Conservation (phyloP, 345 rosid genomes). For the Camelina hispida region DNA sequence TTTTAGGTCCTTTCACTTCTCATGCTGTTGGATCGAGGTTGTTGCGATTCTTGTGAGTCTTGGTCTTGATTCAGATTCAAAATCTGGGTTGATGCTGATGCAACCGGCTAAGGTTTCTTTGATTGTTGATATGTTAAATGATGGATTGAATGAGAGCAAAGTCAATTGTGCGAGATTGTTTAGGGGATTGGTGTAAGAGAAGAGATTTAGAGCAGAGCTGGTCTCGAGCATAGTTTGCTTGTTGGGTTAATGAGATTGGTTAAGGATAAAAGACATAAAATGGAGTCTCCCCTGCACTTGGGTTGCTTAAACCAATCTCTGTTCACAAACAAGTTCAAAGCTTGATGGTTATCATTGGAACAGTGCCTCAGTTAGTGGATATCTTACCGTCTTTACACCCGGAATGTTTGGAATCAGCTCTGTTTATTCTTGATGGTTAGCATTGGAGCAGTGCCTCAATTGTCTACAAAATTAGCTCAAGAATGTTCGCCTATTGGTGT, state of each 20-base stretch:
- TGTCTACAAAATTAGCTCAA: conserved; percentile 33
- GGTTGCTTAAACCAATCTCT: conserved; percentile 57
- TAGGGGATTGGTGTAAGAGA: conserved; percentile 52
- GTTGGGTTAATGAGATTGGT: conserved; percentile 67
- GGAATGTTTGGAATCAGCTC: conserved; percentile 44
- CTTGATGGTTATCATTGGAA: conserved; percentile 59
- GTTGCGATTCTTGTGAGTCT: conserved; percentile 73
- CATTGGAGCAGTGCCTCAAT: conserved; percentile 42
- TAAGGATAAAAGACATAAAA: conserved; percentile 59
- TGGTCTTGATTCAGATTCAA: conserved; percentile 61
- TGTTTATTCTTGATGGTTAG: conserved; percentile 42
- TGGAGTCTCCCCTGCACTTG: conserved; percentile 56
- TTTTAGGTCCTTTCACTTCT: conserved; percentile 71
- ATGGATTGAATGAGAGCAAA: conserved; percentile 74
- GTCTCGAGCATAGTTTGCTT: conserved; percentile 66
- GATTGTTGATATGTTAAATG: conserved; percentile 76
- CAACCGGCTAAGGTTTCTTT: conserved; percentile 71
- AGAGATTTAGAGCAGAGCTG: conserved; percentile 52
- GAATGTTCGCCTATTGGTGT: conserved; percentile 62
- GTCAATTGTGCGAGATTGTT: conserved; percentile 63
- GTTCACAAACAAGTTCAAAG: conserved; percentile 45
- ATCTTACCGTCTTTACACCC: conserved; percentile 52
- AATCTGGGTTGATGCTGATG: conserved; percentile 48
- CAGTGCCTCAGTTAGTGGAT: conserved; percentile 62
- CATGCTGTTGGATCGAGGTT: conserved; percentile 81